A percentile compares a stretch with the other conserved stretches of the same genome.
Evolutionary conservation across 768 basidiomycete genomes (phyloP).

Genomic region (Baorangia bicolor): DNA sequence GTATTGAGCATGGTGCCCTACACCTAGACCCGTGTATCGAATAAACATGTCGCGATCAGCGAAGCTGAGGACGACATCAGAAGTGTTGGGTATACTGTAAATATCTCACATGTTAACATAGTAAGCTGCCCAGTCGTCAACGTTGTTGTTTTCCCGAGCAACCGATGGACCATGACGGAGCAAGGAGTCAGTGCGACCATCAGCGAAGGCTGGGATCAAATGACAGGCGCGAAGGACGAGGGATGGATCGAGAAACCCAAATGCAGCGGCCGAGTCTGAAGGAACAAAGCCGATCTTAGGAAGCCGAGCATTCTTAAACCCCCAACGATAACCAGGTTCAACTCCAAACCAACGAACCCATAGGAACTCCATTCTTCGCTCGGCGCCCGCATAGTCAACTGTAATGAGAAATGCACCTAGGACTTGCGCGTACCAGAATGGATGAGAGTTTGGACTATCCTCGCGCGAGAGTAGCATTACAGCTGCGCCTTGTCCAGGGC

Average conservation of each 20-base stretch:
- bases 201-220: constrained; percentile 25
- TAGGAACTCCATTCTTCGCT: constrained; percentile 25
- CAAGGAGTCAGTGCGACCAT: constrained; percentile 14
- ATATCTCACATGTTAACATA: background rate
- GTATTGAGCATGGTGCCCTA: too few species aligned
- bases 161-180: constrained; percentile 2
- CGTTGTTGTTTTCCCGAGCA: background rate
- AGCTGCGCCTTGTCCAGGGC: constrained; percentile 10
- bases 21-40: too few species aligned
- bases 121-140: constrained; percentile 7
- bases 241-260: too few species aligned
- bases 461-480: constrained; percentile 20
- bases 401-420: constrained; percentile 22
- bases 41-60: background rate
- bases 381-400: too few species aligned
- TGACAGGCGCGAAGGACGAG: constrained; percentile 24
- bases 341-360: constrained; percentile 29
- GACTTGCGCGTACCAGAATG: constrained; percentile 25
- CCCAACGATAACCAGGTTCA: constrained; percentile 4
- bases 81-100: background rate
- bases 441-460: constrained; percentile 11
- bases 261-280: constrained; percentile 7
- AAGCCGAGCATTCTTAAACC: constrained; percentile 6
- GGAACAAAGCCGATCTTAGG: constrained; percentile 21
- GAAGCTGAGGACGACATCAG: background rate